These are phyloP conservation scores for Leishmania lainsoni DNA, from an alignment of 208 protist genomes.

Conservation along the genomic window DNA sequence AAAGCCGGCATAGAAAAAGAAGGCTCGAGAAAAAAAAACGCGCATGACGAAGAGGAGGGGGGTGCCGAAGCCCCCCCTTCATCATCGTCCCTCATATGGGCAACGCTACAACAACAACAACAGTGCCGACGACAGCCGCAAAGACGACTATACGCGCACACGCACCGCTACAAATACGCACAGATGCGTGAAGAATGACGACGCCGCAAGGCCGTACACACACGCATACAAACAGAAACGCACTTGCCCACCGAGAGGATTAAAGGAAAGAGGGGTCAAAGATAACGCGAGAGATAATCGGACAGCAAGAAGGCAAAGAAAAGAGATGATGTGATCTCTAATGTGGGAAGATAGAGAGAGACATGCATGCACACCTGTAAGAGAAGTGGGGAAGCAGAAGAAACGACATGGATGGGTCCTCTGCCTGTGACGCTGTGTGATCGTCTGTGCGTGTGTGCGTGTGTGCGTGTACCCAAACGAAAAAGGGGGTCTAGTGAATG, in stretches of 20 bases:
- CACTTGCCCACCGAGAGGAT: background rate
- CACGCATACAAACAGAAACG: background rate
- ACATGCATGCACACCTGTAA: background rate
- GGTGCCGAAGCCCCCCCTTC: background rate
- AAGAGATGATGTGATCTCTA: background rate
- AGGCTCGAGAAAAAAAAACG: background rate
- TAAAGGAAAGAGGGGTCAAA: background rate
- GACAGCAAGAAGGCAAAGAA: background rate
- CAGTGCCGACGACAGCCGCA: background rate
- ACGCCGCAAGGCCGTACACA: background rate
- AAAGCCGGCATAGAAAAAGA: conserved; percentile 3
- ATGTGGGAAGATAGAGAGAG: background rate
- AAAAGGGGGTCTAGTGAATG: background rate
- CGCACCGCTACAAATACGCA: background rate
- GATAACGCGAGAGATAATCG: background rate
- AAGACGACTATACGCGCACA: background rate
- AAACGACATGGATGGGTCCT: background rate
- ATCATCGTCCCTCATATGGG: background rate
- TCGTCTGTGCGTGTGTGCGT: background rate
- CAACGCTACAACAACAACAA: background rate
- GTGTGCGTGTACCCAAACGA: background rate
- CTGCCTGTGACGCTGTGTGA: background rate
- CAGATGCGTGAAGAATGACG: background rate
- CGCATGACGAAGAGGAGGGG: background rate
- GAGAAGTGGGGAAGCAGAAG: background rate